Conservation (phyloP, 805 yeast genomes). For the Starmerella ratchasimensis region DNA sequence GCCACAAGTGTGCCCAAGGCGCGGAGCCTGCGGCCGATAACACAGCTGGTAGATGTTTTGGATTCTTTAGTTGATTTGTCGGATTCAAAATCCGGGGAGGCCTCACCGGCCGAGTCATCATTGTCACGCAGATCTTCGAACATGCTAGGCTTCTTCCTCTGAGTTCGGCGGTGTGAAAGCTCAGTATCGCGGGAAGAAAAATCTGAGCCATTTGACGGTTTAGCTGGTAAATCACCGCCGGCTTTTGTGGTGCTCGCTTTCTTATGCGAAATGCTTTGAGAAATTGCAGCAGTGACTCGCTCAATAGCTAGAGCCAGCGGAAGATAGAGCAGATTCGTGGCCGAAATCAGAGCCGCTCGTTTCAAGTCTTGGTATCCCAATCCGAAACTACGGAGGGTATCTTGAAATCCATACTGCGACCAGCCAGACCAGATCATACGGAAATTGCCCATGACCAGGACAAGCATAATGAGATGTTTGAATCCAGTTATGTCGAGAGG, state of each 20-base stretch:
- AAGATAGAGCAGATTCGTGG: slow-evolving; percentile 26
- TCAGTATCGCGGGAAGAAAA: too few relatives aligned
- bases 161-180: too few relatives aligned
- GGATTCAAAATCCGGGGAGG: neutral
- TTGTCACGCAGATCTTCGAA: neutral
- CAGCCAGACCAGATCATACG: slow-evolving; percentile 30
- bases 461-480: slow-evolving; percentile 30
- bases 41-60: too few relatives aligned
- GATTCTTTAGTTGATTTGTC: neutral
- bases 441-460: slow-evolving; percentile 29
- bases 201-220: neutral
- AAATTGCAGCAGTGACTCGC: slow-evolving; percentile 20
- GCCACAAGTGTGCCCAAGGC: slow-evolving; percentile 27
- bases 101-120: neutral
- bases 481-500: slow-evolving; percentile 26
- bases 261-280: too few relatives aligned
- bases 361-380: slow-evolving; percentile 24
- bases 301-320: slow-evolving; percentile 30
- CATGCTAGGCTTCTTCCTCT: too few relatives aligned
- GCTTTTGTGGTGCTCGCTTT: neutral
- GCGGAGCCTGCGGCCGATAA: too few relatives aligned
- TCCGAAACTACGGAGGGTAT: slow-evolving; percentile 24
- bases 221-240: neutral
- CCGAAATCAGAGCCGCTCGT: slow-evolving; percentile 21
- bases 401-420: slow-evolving; percentile 27